Evolutionary conservation across 2,329 filamentous ascomycete genomes (phyloP).

Genomic region (Pleoardoris graminearum): DNA sequence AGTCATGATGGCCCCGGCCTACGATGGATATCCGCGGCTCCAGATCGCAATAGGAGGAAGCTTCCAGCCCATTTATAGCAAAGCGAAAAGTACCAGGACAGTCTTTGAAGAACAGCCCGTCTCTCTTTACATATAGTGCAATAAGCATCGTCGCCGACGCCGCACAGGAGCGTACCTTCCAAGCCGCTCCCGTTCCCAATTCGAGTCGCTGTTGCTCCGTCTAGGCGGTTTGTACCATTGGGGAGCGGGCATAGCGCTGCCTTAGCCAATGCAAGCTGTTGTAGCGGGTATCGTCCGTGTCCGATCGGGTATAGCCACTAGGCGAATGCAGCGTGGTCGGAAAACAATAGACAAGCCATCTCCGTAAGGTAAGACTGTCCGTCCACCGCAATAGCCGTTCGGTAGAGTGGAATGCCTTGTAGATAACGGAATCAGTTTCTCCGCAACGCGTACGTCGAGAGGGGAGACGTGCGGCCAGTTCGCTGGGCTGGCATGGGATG

Average conservation of each 20-base stretch:
- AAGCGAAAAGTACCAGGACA: background rate
- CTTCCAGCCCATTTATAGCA: background rate
- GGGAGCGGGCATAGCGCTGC: slow-evolving; percentile 19
- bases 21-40: slow-evolving; percentile 4
- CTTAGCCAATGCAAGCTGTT: slow-evolving; percentile 11
- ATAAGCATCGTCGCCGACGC: slow-evolving; percentile 20
- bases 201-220: slow-evolving; percentile 32
- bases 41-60: slow-evolving; percentile 2
- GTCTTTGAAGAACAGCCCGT: slow-evolving; percentile 3
- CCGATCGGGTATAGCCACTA: slow-evolving; percentile 24
- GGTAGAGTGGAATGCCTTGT: slow-evolving; percentile 17
- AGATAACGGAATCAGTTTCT: slow-evolving; percentile 24
- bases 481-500: slow-evolving; percentile 3
- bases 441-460: slow-evolving; percentile 21
- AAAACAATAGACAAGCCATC: slow-evolving; percentile 23
- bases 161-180: slow-evolving; percentile 18
- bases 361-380: slow-evolving; percentile 9
- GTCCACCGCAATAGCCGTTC: slow-evolving; percentile 14
- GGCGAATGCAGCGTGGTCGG: slow-evolving; percentile 21
- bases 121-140: slow-evolving; percentile 32
- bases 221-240: slow-evolving; percentile 28
- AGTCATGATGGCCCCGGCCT: slow-evolving; percentile 25
- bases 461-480: slow-evolving; percentile 1
- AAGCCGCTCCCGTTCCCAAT: slow-evolving; percentile 30
- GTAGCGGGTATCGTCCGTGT: slow-evolving; percentile 25